Evolutionary conservation across 768 basidiomycete species (phyloP).

Genomic region (Leccinum subtestaceum): DNA sequence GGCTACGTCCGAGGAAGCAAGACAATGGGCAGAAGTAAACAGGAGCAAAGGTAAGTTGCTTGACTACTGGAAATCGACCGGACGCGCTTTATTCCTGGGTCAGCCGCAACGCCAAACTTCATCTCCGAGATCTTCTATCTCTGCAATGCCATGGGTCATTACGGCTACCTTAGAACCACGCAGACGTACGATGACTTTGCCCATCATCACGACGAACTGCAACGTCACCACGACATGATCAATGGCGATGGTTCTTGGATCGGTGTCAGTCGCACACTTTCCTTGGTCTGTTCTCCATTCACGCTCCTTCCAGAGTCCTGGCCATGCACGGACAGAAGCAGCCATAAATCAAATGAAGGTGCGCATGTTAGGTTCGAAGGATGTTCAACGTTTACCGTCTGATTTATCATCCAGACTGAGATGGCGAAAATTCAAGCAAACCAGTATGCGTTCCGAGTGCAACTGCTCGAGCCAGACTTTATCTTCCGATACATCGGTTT

Average conservation of each 20-base stretch:
- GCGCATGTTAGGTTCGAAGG: background rate
- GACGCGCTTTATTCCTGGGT: slow-evolving; percentile 1
- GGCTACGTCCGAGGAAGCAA: slow-evolving; percentile 84
- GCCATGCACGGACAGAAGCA: slow-evolving; percentile 74
- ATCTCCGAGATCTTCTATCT: slow-evolving; percentile 95
- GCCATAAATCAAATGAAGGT: slow-evolving; percentile 79
- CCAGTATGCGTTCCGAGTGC: slow-evolving; percentile 79
- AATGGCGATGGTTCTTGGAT: slow-evolving; percentile 80
- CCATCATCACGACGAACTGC: slow-evolving; percentile 74
- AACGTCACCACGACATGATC: slow-evolving; percentile 71
- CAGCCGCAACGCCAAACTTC: slow-evolving; percentile 79
- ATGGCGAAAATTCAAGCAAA: slow-evolving; percentile 67
- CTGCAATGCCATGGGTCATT: slow-evolving; percentile 82
- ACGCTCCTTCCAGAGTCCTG: slow-evolving; percentile 49
- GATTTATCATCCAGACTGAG: slow-evolving; percentile 47
- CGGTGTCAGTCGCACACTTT: slow-evolving; percentile 50
- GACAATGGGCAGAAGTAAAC: slow-evolving; percentile 62
- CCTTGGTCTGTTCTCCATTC: background rate
- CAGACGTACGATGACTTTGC: slow-evolving; percentile 69
- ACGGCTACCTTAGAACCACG: slow-evolving; percentile 82
- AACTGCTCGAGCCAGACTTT: slow-evolving; percentile 84
- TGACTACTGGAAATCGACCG: background rate
- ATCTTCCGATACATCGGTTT: slow-evolving; percentile 77
- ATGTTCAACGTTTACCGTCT: background rate
- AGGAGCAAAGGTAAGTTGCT: slow-evolving; percentile 41